Evolutionary conservation across 2,329 filamentous ascomycete species (phyloP).

Genomic region (Pyricularia grisea): DNA sequence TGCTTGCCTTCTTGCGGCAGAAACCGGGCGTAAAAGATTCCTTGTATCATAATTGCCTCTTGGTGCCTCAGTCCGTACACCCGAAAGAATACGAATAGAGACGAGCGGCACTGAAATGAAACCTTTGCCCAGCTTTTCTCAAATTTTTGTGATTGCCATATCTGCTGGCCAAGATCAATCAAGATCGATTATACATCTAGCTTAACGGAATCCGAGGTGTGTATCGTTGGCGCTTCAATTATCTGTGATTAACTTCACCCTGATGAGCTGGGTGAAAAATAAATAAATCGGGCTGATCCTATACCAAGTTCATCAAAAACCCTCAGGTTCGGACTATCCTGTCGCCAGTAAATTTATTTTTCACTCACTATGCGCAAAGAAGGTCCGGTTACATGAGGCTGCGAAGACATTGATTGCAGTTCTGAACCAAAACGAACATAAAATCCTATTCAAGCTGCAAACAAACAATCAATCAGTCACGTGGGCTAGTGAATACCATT

Average conservation of each 20-base stretch:
- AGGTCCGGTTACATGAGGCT: background rate
- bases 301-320: too few relatives aligned
- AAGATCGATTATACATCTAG: background rate
- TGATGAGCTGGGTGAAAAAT: too few relatives aligned
- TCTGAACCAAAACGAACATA: too few relatives aligned
- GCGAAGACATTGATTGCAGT: background rate
- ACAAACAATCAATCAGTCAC: background rate
- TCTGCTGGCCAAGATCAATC: background rate
- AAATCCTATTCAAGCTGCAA: too few relatives aligned
- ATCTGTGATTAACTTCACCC: too few relatives aligned
- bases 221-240: background rate
- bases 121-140: background rate
- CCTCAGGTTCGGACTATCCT: background rate
- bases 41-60: slow-evolving; percentile 49
- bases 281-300: too few relatives aligned
- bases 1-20: slow-evolving; percentile 51
- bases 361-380: background rate
- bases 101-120: background rate
- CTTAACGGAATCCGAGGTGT: background rate
- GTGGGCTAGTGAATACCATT: background rate
- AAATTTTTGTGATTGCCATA: background rate
- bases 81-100: background rate
- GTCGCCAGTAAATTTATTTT: background rate
- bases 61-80: background rate
- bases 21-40: slow-evolving; percentile 63